Evolutionary conservation across 805 yeast genomes (phyloP), one percentile per base, ranked within the genome.

Genomic region (Cyberlindnera meyerae): DNA sequence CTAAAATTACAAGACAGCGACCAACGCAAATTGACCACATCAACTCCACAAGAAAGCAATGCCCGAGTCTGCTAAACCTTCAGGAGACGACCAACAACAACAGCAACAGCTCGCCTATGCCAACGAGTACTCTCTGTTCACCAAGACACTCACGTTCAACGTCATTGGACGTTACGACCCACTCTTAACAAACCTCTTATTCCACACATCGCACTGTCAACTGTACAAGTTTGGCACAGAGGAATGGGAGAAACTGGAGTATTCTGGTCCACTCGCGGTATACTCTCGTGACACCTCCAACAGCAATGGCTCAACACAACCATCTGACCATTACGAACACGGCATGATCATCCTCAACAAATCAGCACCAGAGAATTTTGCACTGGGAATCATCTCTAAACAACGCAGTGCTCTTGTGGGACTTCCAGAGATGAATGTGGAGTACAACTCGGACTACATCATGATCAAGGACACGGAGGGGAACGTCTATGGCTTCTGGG

Each of bases 161-260:
- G 89, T 83, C 35, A 79, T 83, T 21, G 79, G 82, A 17, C 70
- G 88, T 42, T 83, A 83, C 52, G 94, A 83, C 47, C 83, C 89
- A 0, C 68, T 69, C 44, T 75, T 82, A 33, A 76, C 80, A 39
- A 85, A 79, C 52, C 64, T 83, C 21, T 60, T 82, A 28, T 80
- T 75, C 50, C 73, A 78, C 35, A 74, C 89, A 2, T 77, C 89
- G 12, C 85, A 82, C 55, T 77, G 83, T 38, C 84, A 82, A 22
- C 66, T 82, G 13, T 83, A 82, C 57, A 73, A 77, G 52, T 82
- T 74, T 62, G 66, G 60, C 7, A 60, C 61, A 21, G 77, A 73
- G 44, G 83, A 79, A 47, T 83, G 94, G 94, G 66, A 68, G 24
- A 81, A 82, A 46, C 57, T 75, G 16, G 88, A 82, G 24, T 79